These are phyloP conservation scores for Arthrobotrys entomopaga DNA, from an alignment of 2,329 filamentous ascomycete species.

Conservation along the genomic window DNA sequence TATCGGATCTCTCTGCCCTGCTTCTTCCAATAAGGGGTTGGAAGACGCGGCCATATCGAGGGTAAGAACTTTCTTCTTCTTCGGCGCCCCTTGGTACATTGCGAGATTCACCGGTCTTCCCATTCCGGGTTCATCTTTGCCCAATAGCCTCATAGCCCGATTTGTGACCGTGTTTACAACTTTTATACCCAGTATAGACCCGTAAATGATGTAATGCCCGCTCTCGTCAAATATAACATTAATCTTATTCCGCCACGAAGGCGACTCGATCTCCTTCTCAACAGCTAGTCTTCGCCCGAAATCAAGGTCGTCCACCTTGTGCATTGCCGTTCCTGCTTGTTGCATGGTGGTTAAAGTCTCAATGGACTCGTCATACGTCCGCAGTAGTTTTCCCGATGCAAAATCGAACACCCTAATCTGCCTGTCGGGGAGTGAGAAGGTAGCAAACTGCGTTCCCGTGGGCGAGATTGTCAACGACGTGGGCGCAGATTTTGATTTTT, in stretches of 20 bases:
- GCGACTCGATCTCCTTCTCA: constrained; percentile 84
- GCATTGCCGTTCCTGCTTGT: constrained; percentile 83
- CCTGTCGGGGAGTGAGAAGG: constrained; percentile 90
- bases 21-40: constrained; percentile 92
- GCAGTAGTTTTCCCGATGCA: constrained; percentile 82
- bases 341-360: constrained; percentile 93
- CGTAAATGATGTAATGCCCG: constrained; percentile 92
- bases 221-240: constrained; percentile 97
- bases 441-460: constrained; percentile 83
- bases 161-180: constrained; percentile 97
- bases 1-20: constrained; percentile 89
- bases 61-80: constrained; percentile 91
- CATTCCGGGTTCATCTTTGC: constrained; percentile 82
- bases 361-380: constrained; percentile 95
- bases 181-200: constrained; percentile 90
- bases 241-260: constrained; percentile 70
- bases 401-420: constrained; percentile 96
- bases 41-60: constrained; percentile 96
- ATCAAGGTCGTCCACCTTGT: constrained; percentile 87
- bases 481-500: constrained; percentile 88
- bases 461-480: constrained; percentile 86
- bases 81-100: constrained; percentile 92
- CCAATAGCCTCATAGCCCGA: constrained; percentile 87
- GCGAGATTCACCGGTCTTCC: constrained; percentile 79
- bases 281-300: constrained; percentile 88